Base-by-base conservation (phyloP, 1,284 basidiomycete species). In the Ganoderma lucidum region DNA sequence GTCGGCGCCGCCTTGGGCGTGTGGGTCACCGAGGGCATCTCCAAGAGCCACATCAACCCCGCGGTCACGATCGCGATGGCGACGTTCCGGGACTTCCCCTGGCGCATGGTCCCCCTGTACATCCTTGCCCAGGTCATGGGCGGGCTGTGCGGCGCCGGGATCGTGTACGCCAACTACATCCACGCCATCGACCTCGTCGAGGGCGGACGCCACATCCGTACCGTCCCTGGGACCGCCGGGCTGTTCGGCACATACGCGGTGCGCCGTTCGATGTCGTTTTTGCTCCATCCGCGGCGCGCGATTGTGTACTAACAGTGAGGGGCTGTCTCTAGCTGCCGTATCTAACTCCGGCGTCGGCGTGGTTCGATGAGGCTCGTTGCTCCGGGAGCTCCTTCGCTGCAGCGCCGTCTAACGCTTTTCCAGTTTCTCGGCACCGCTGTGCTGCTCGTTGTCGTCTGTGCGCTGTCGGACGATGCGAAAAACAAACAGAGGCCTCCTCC, bases 31-130 rank as follows among this genome's bases (percentile, higher is more conserved):
- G 86, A 83, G 62, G 88, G 88, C 60, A 86, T 92, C 67, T 92
- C 91, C 60, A 91, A 92, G 28, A 93, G 92, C 39, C 93, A 94
- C 76, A 87, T 94, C 72, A 94, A 94, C 75, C 93, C 93, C 56
- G 92, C 91, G 32, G 92, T 94, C 14, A 95, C 93, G 2, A 75
- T 95, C 45, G 84, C 89, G 4, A 75, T 94, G 59, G 92, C 92
- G 0, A 82, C 88, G 6, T 88, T 89, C 76, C 88, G 94, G 67
- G 85, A 85, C 63, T 95, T 96, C 79, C 92, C 95, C 1, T 91
- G 90, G 88, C 86, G 85, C 70, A 95, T 95, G 77, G 92, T 95
- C 0, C 91, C 93, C 0, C 83, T 76, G 73, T 96, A 92, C 77
- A 87, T 94, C 63, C 75, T 88, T 45, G 87, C 92, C 0, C 94